phyloP scores from a whole-genome alignment of 345 rosid species.

The Cardamine resedifolia region DNA sequence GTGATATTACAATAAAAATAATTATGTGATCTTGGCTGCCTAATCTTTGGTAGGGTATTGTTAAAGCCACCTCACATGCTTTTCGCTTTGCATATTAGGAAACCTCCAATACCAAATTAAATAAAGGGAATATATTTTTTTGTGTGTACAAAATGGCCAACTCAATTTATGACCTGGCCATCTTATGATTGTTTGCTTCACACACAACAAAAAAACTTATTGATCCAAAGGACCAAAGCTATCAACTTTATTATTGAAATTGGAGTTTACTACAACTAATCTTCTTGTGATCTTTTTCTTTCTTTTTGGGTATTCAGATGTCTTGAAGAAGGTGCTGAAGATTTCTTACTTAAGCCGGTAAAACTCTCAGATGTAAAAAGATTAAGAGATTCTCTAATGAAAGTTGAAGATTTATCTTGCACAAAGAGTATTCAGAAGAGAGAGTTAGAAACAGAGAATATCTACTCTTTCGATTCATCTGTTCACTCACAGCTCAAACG shows the following conservation, averaged over 20 bases:
- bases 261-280: background rate
- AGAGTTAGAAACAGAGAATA: constrained; percentile 39
- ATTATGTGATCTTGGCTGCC: constrained; percentile 20
- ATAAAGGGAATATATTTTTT: background rate
- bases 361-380: constrained; percentile 66
- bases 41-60: constrained; percentile 29
- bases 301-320: constrained; percentile 45
- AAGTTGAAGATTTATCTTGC: constrained; percentile 35
- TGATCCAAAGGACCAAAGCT: background rate
- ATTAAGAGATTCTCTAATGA: constrained; percentile 55
- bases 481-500: constrained; percentile 28
- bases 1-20: constrained; percentile 13
- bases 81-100: constrained; percentile 17
- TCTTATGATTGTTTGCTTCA: constrained; percentile 29
- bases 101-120: constrained; percentile 9
- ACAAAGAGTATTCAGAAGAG: constrained; percentile 49
- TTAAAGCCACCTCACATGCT: constrained; percentile 38
- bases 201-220: constrained; percentile 13
- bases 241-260: background rate
- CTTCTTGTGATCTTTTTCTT: background rate
- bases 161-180: constrained; percentile 30
- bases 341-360: constrained; percentile 72
- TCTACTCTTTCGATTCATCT: constrained; percentile 27
- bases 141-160: constrained; percentile 12
- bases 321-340: constrained; percentile 91